Evolutionary conservation across 2,329 filamentous ascomycete species (phyloP), one percentile per base, ranked within the genome.

Genomic region (Diaporthe ilicicola): DNA sequence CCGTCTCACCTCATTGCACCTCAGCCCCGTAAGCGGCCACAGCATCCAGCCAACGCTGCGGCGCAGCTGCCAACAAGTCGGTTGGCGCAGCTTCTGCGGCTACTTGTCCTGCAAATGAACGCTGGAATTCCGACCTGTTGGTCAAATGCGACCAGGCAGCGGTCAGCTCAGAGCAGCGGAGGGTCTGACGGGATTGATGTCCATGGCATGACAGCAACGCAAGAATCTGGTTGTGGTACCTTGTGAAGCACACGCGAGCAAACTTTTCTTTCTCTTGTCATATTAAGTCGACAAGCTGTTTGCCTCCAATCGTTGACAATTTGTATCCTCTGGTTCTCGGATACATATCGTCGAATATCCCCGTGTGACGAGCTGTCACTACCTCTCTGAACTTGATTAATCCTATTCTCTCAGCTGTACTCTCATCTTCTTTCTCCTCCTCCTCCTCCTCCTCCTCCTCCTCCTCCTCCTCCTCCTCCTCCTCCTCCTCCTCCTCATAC

Each of bases 141-240:
- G 37, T 37, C 37, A 42, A 37, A 13, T 5, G 13, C 44, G 29
- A 24, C 6, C 59, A 50, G 59, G 44, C 59, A 50, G 44, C 44
- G 44, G 59, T n/a, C 32, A 29, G 6, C 9, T 19, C 29, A 32
- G 15, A 22, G 27, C 42, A 34, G 27, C 39, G 42, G 42, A 24
- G 19, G 29, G 19, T 64, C 37, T 64, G 59, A 34, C 46, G 50
- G 59, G 59, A 64, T 50, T 46, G 56, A 61, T 61, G 24, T 22
- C 56, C 15, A 17, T 5, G 56, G 12, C 1, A n/a, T 17, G 56
- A 48, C 42, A 50, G 42, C 42, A 34, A 50, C 5, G 27, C n/a
- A 15, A n/a, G 59, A 64, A 50, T 64, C 59, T 64, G 42, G 50
- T 44, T 64, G 59, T 37, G 29, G 34, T 37, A 13, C 39, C 24